Base-by-base conservation (phyloP, 1,284 basidiomycete species). In the Trametes pubescens region DNA sequence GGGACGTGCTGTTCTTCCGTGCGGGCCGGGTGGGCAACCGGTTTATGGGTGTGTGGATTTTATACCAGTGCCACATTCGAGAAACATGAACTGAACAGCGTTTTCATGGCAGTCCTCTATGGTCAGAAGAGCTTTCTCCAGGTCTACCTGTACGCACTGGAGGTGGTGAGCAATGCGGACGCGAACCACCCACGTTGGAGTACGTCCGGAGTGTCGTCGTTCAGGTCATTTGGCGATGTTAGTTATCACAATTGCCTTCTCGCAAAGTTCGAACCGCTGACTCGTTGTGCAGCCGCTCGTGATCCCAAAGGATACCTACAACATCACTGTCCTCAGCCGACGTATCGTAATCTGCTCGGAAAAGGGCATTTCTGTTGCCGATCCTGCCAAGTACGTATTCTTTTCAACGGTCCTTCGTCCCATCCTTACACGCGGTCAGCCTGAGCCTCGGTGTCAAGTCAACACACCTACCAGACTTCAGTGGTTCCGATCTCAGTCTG, bases 251-350 rank as follows among this genome's bases (percentile, higher is more conserved):
- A 34, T 65, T 46, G 7, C 18, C 34, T 22, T 58, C 9, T 40
- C 24, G 35, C 32, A 48, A 26, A 4, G 9, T 32, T 26, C 43
- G n/a, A 26, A 26, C 2, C n/a, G 37, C 54, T 35, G 5, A 46
- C 40, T 18, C 14, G 22, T 35, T 10, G 52, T 62, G 4, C 66
- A 93, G 90, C 77, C 86, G 0, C 82, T 88, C 14, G 88, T 86
- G 67, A 82, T 92, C 51, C 89, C 91, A 0, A 88, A 86, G 69
- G 89, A 92, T 61, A 84, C 85, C 0, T 82, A 83, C 62, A 82
- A 87, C 58, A 77, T 92, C 37, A 84, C 81, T 2, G 78, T 86
- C 21, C 73, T 94, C 53, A 76, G 78, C 8, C 89, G 86, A 73
- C 88, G 82, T 0, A 79, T 92, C 10, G 88, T 86, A 0, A 81